phyloP scores from a whole-genome alignment of 345 rosid genomes.

The Erysimum cheiranthoides region DNA sequence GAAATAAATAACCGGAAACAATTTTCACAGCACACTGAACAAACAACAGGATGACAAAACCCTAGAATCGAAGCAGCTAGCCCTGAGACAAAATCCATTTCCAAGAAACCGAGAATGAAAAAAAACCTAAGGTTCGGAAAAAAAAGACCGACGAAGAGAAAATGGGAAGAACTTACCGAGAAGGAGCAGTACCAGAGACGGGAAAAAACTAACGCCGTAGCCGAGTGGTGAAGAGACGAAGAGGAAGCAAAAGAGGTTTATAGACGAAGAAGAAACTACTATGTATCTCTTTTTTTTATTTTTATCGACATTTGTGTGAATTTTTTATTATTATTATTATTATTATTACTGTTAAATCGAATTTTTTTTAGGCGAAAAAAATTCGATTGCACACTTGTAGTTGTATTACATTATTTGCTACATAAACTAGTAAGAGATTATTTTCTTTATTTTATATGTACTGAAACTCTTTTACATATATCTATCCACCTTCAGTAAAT shows the following conservation, averaged over 20 bases:
- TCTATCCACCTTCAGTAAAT: neutral
- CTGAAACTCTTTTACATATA: no score
- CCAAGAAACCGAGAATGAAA: neutral
- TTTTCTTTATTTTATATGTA: no score
- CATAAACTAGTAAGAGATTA: no score
- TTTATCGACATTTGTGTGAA: neutral
- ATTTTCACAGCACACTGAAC: neutral
- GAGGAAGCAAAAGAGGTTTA: neutral
- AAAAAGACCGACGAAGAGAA: neutral
- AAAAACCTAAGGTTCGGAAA: neutral
- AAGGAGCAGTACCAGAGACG: neutral
- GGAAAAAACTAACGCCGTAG: slow-evolving; percentile 15
- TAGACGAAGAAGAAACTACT: neutral
- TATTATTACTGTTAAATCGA: no score
- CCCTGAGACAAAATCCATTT: neutral
- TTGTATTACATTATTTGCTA: no score
- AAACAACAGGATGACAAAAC: slow-evolving; percentile 10
- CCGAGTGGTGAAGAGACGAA: neutral
- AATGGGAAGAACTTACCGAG: neutral
- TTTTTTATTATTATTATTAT: neutral
- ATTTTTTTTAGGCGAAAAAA: no score
- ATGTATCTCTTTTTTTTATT: neutral
- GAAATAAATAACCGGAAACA: neutral
- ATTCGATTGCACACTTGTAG: no score
- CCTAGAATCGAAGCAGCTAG: slow-evolving; percentile 28